A percentile compares a stretch with the other conserved stretches of the same genome.
Evolutionary conservation across 345 rosid genomes (phyloP).

Genomic region (Eucalyptus caleyi): DNA sequence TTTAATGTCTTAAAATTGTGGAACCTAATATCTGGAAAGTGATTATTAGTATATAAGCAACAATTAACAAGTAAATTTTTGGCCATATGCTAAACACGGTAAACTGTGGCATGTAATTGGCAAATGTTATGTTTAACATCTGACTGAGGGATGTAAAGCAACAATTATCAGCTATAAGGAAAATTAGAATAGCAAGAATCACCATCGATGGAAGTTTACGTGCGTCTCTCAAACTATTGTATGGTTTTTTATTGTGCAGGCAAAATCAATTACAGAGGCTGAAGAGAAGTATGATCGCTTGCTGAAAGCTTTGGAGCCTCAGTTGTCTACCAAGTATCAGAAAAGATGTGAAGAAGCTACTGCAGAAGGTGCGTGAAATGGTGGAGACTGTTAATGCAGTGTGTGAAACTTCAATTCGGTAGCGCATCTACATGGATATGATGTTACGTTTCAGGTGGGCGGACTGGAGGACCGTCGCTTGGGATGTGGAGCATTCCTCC

Average conservation of each 20-base stretch:
- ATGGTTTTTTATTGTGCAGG: constrained; percentile 17
- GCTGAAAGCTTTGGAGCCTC: constrained; percentile 47
- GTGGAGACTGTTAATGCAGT: neutral
- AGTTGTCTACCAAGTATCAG: constrained; percentile 40
- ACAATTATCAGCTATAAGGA: neutral
- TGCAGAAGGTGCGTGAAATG: constrained; percentile 42
- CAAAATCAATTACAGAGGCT: constrained; percentile 57
- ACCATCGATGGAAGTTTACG: neutral
- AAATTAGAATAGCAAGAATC: neutral
- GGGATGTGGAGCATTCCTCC: constrained; percentile 48
- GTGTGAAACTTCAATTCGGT: neutral
- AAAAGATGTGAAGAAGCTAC: constrained; percentile 88
- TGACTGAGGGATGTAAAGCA: neutral
- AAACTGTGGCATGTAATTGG: neutral
- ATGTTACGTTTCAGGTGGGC: constrained; percentile 35
- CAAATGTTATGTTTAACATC: neutral
- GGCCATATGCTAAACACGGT: neutral
- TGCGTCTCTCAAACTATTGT: neutral
- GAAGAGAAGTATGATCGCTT: constrained; percentile 53
- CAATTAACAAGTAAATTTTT: neutral
- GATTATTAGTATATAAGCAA: neutral
- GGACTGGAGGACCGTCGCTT: constrained; percentile 37
- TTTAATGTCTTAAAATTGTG: neutral
- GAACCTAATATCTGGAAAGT: neutral
- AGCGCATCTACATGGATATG: neutral